A percentile compares a stretch with the other conserved stretches of the same genome.
Evolutionary conservation across 257 asterid species (phyloP).

Genomic region (Haberlea rhodopensis): DNA sequence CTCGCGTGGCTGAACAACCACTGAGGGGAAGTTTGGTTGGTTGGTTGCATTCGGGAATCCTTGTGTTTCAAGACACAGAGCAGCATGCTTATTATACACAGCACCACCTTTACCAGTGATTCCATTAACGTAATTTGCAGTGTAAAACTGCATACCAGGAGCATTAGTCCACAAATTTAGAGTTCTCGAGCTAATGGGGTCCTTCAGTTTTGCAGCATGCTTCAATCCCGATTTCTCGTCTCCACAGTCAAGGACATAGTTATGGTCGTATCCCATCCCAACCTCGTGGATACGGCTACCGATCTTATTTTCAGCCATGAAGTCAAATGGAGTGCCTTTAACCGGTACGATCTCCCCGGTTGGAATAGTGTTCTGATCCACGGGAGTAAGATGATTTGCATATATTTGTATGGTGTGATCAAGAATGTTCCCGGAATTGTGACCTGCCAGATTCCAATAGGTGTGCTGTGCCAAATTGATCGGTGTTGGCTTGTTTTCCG

Average conservation of each 20-base stretch:
- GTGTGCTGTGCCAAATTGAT: conserved; percentile 94
- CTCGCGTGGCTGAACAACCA: conserved; percentile 81
- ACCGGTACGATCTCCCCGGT: conserved; percentile 82
- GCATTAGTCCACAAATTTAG: conserved; percentile 85
- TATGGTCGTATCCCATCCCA: conserved; percentile 90
- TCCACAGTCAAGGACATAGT: conserved; percentile 75
- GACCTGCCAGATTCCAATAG: conserved; percentile 93
- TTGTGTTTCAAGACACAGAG: conserved; percentile 86
- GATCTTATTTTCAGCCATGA: conserved; percentile 64
- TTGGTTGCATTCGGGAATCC: conserved; percentile 93
- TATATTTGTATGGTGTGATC: conserved; percentile 70
- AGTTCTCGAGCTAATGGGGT: conserved; percentile 75
- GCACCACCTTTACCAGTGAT: conserved; percentile 81
- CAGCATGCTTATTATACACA: conserved; percentile 70
- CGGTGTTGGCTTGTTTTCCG: conserved; percentile 74
- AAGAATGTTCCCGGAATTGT: conserved; percentile 62
- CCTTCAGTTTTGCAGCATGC: conserved; percentile 78
- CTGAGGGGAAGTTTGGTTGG: conserved; percentile 66
- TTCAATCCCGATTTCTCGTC: conserved; percentile 67
- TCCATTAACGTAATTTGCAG: conserved; percentile 78
- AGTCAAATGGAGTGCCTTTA: conserved; percentile 83
- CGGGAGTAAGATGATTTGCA: conserved; percentile 77
- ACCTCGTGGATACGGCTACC: conserved; percentile 59
- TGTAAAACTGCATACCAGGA: conserved; percentile 96
- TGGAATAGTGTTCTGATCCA: conserved; percentile 70